These are phyloP conservation scores for Pseudoperonospora humuli DNA, from an alignment of 352 stramenopile species.

Conservation along the genomic window DNA sequence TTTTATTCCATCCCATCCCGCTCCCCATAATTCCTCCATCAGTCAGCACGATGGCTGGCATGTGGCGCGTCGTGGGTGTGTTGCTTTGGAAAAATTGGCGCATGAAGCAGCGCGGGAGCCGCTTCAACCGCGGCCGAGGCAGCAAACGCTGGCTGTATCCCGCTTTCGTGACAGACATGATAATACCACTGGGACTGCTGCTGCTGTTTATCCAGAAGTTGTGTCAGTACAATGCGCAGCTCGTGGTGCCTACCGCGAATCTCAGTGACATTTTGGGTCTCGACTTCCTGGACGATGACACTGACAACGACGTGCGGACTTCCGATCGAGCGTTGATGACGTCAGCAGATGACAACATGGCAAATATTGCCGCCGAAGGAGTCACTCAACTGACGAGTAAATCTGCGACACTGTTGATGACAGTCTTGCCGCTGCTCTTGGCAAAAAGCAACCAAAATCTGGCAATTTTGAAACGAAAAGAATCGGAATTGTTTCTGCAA, in stretches of 20 bases:
- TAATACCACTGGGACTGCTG: slow-evolving; percentile 50
- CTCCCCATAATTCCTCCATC: neutral
- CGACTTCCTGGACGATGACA: no score
- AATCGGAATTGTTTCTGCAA: slow-evolving; percentile 35
- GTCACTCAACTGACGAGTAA: no score
- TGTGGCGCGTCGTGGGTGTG: slow-evolving; percentile 39
- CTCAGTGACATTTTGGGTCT: no score
- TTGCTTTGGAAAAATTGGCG: slow-evolving; percentile 83
- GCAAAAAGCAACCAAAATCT: slow-evolving; percentile 45
- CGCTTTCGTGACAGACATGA: slow-evolving; percentile 56
- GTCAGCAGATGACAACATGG: neutral
- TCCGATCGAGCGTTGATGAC: no score
- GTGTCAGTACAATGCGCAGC: slow-evolving; percentile 45
- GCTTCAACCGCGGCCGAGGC: slow-evolving; percentile 40
- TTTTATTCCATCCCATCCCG: no score
- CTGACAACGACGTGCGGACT: no score
- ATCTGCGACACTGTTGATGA: slow-evolving; percentile 30
- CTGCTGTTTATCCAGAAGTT: slow-evolving; percentile 50
- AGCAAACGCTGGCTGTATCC: slow-evolving; percentile 54
- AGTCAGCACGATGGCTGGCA: slow-evolving; percentile 8
- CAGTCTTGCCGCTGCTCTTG: slow-evolving; percentile 50
- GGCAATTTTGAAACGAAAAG: slow-evolving; percentile 41
- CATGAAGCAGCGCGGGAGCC: slow-evolving; percentile 71
- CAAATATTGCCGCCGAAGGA: no score
- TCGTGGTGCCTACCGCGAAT: slow-evolving; percentile 12